These are phyloP conservation scores for Rhizopus sp. DNA, from an alignment of 371 early-diverging fungal genomes.

Conservation along the genomic window DNA sequence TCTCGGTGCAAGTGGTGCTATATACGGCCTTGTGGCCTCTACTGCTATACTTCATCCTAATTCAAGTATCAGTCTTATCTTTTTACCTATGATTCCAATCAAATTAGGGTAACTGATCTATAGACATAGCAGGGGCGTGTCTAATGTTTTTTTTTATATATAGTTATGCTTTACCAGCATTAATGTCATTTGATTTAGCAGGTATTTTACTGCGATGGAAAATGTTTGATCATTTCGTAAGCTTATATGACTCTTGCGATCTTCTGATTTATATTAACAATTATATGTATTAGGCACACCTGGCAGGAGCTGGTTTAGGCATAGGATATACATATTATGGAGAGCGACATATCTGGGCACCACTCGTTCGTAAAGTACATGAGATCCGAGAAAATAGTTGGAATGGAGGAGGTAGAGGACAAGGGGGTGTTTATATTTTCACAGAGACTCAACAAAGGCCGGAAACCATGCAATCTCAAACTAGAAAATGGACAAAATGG, in stretches of 20 bases:
- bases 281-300: conserved; percentile 54
- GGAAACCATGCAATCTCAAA: not conserved
- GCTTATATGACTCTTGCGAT: conserved; percentile 16
- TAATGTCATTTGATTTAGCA: conserved; percentile 65
- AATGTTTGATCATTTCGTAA: conserved; percentile 71
- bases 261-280: no score
- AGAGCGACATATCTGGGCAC: conserved; percentile 50
- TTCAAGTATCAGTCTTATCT: conserved; percentile 63
- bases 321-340: conserved; percentile 56
- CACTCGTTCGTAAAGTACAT: conserved; percentile 39
- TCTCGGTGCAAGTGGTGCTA: conserved; percentile 81
- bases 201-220: conserved; percentile 64
- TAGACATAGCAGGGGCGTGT: not conserved
- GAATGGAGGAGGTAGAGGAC: conserved; percentile 4
- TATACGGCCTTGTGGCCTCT: conserved; percentile 67
- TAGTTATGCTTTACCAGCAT: conserved; percentile 52
- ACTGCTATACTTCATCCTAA: conserved; percentile 64
- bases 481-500: conserved; percentile 25
- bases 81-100: conserved; percentile 74
- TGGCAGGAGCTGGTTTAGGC: conserved; percentile 65
- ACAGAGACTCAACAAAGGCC: conserved; percentile 13
- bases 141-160: not conserved
- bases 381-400: conserved; percentile 15
- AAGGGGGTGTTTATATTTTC: conserved; percentile 21
- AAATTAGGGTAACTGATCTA: conserved; percentile 48